phyloP scores from a whole-genome alignment of 257 asterid genomes.

The Apocynum venetum region DNA sequence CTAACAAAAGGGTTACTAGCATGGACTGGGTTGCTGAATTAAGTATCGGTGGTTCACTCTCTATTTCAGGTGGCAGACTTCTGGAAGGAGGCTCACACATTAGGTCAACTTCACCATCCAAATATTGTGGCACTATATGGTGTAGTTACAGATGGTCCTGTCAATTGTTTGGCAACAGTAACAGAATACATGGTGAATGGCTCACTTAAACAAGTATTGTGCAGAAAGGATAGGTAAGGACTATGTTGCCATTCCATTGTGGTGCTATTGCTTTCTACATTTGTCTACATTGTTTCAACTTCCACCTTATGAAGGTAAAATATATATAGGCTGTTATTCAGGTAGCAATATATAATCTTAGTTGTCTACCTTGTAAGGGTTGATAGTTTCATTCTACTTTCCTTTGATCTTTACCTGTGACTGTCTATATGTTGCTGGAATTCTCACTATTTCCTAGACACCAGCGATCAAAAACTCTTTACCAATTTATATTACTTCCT shows the following conservation, averaged over 20 bases:
- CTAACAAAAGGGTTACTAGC: not conserved
- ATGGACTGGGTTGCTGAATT: not conserved
- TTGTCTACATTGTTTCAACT: not conserved
- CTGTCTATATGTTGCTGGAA: not conserved
- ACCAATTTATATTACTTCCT: not conserved
- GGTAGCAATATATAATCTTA: not conserved
- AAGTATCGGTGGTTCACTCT: not conserved
- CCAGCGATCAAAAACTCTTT: not conserved
- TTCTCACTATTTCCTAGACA: not conserved
- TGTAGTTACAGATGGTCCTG: constrained; percentile 28
- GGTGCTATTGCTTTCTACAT: not conserved
- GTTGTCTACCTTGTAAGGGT: not conserved
- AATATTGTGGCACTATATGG: constrained; percentile 34
- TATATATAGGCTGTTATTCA: not conserved
- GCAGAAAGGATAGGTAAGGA: constrained; percentile 25
- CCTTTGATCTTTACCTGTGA: not conserved
- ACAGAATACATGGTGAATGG: constrained; percentile 37
- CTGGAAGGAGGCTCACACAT: constrained; percentile 34
- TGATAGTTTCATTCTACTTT: not conserved
- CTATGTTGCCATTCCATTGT: not conserved
- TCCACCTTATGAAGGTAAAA: not conserved
- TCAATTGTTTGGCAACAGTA: constrained; percentile 27
- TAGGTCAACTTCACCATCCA: constrained; percentile 34
- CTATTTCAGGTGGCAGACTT: constrained; percentile 27
- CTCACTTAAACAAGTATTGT: constrained; percentile 30